Conservation (phyloP, 1,284 basidiomycete species). For the Boletus subluridellus region DNA sequence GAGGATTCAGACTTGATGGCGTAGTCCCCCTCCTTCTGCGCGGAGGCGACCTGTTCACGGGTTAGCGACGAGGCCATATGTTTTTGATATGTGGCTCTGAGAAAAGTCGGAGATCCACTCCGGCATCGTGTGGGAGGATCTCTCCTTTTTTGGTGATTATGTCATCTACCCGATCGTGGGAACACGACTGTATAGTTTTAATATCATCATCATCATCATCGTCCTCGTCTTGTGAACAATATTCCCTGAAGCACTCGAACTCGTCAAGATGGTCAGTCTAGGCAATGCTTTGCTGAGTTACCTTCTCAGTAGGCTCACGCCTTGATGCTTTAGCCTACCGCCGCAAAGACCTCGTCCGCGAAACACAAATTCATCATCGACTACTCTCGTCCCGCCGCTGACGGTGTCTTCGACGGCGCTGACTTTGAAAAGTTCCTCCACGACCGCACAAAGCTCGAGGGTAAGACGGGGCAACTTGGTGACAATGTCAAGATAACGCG, state of each 20-base stretch:
- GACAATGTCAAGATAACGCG: conserved; percentile 79
- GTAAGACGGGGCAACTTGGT: conserved; percentile 81
- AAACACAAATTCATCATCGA: conserved; percentile 94
- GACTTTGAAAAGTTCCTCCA: conserved; percentile 93
- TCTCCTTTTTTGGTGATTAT: conserved; percentile 19
- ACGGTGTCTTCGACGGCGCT: conserved; percentile 88
- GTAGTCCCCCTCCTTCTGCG: conserved; percentile 74
- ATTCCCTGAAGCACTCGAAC: background rate
- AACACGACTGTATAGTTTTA: conserved; percentile 43
- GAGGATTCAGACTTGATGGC: conserved; percentile 76
- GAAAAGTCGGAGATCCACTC: background rate
- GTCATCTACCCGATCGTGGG: conserved; percentile 17
- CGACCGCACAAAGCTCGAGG: conserved; percentile 87
- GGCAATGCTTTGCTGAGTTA: conserved; percentile 82
- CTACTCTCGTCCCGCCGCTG: conserved; percentile 88
- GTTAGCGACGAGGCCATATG: conserved; percentile 46
- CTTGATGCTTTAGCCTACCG: conserved; percentile 52
- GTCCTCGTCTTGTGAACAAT: background rate
- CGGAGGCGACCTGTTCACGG: conserved; percentile 65
- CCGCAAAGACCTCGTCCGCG: conserved; percentile 62
- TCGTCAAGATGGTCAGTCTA: conserved; percentile 65
- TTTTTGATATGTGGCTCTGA: background rate
- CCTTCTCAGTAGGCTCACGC: conserved; percentile 88
- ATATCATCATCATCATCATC: conserved; percentile 10
- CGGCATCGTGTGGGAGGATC: conserved; percentile 6